Conservation (phyloP, 2,329 filamentous ascomycete genomes). For the Pseudogymnoascus sp. region DNA sequence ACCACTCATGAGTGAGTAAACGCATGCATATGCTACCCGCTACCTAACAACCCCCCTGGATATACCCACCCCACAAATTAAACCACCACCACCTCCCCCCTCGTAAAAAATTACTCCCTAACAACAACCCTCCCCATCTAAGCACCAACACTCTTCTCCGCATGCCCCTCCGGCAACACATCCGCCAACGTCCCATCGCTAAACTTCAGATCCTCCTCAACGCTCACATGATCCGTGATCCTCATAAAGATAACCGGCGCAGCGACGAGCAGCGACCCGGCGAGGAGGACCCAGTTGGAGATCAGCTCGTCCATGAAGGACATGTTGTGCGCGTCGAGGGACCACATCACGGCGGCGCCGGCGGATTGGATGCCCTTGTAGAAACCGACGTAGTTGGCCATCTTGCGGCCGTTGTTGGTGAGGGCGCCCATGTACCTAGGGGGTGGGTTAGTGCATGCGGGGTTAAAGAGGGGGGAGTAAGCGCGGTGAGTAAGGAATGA, state of each 20-base stretch:
- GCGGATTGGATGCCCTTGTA: conserved; percentile 91
- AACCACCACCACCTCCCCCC: not conserved
- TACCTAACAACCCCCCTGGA: not conserved
- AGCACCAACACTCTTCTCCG: conserved; percentile 17
- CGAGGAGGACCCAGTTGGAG: conserved; percentile 69
- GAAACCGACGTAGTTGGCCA: conserved; percentile 86
- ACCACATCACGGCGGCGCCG: conserved; percentile 70
- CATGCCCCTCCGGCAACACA: conserved; percentile 39
- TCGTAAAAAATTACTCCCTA: not conserved
- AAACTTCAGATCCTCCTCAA: conserved; percentile 79
- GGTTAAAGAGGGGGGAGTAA: no score
- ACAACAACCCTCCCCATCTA: not conserved
- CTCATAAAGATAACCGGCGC: conserved; percentile 71
- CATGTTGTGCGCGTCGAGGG: conserved; percentile 56
- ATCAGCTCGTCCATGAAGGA: conserved; percentile 69
- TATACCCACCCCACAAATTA: not conserved
- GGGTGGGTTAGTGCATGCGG: not conserved
- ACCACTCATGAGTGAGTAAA: not conserved
- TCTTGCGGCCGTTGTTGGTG: conserved; percentile 85
- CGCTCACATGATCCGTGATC: conserved; percentile 71
- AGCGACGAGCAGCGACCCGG: conserved; percentile 67
- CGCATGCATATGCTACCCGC: conserved; percentile 1
- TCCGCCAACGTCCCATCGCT: conserved; percentile 77
- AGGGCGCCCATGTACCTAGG: conserved; percentile 82
- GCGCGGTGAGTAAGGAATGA: no score